Base-by-base conservation (phyloP, 768 basidiomycete species). In the Russula brevipes region DNA sequence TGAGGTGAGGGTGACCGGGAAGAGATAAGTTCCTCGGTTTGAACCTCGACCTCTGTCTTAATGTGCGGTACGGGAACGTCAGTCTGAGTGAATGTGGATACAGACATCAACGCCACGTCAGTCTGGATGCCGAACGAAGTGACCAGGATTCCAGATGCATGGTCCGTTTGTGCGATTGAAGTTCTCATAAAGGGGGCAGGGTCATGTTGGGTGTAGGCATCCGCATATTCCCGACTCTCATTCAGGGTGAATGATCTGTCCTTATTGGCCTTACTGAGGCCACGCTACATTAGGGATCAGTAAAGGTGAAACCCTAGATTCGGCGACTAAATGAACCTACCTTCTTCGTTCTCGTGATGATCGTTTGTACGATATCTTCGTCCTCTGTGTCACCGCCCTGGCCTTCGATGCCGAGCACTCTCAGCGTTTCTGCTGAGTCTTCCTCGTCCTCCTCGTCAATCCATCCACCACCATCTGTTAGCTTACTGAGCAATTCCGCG, bases 291-390 rank as follows among this genome's bases (percentile, higher is more conserved):
- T 3, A 55, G 16, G 9, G 10, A 17, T 65, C 54, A 60, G 50
- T 44, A 30, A 51, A 45, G 31, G 12, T 5, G 42, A 39, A 5
- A 4, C n/a, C 33, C 14, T 10, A 7, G 38, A 52, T n/a, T 54
- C n/a, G 45, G 42, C 8, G 16, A 9, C 19, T 24, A 12, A 39
- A 24, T 19, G 53, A 19, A 69, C 76, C 31, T 70, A 87, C 87
- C 78, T 88, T 79, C 74, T 88, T 90, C 70, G 85, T 88, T 62
- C 90, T 78, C 1, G 91, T 94, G 68, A 95, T 93, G 67, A 95
- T 94, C 3, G 92, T 94, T 73, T 94, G 87, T 63, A 89, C 84
- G 45, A 89, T 84, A 69, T 89, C 88, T 68, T 88, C 88, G 19
- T 80, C 85, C 57, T 87, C 88, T 3, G 84, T 83, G 46, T 79